phyloP scores from a whole-genome alignment of 2,329 filamentous ascomycete species.

The Colletotrichum eleusines region DNA sequence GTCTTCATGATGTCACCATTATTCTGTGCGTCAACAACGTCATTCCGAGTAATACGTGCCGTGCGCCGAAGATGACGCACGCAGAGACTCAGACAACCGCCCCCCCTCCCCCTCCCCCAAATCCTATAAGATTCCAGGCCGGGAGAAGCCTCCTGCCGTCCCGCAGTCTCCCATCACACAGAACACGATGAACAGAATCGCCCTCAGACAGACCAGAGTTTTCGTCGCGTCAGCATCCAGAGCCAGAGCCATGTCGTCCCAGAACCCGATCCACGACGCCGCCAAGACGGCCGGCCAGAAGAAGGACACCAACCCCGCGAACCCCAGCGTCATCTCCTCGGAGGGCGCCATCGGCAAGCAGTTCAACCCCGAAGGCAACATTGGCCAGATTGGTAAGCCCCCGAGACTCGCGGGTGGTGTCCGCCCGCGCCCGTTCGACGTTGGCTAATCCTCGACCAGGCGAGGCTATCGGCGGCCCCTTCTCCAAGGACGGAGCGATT shows the following conservation, averaged over 20 bases:
- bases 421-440: too few species aligned
- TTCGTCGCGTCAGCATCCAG: not conserved
- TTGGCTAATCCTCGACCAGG: not conserved
- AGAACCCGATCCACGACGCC: slow-evolving; percentile 23
- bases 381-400: slow-evolving; percentile 32
- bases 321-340: slow-evolving; percentile 34
- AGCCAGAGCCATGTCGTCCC: slow-evolving; percentile 27
- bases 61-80: slow-evolving; percentile 31
- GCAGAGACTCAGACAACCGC: too few species aligned
- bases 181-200: not conserved
- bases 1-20: slow-evolving; percentile 33
- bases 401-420: fast-evolving
- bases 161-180: not conserved
- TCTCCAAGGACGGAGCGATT: slow-evolving; percentile 30
- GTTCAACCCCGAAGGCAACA: slow-evolving; percentile 36
- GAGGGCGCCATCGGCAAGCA: slow-evolving; percentile 37
- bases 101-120: too few species aligned
- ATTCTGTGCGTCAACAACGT: slow-evolving; percentile 16
- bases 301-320: slow-evolving; percentile 31
- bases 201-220: not conserved
- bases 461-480: slow-evolving; percentile 30
- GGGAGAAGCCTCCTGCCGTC: fast-evolving
- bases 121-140: slow-evolving; percentile 1
- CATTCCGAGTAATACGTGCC: slow-evolving; percentile 6
- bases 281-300: slow-evolving; percentile 21